Evolutionary conservation across 176 grass and related monocot genomes (phyloP), one percentile per base, ranked within the genome.

Genomic region (Ensete ventricosum): DNA sequence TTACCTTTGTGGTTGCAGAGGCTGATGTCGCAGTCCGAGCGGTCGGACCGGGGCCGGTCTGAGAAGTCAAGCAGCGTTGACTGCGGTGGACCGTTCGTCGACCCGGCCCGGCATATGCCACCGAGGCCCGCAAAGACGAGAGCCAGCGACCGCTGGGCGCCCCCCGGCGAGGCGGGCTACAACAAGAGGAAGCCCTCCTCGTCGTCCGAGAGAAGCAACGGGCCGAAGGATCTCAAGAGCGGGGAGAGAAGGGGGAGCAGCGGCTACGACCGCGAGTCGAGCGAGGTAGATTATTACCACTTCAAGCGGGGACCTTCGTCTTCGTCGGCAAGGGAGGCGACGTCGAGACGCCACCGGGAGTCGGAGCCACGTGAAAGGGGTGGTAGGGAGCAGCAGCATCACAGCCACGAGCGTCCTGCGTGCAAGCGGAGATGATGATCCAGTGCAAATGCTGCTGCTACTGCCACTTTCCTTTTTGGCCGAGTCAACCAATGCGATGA

Each of bases 241-340:
- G 43, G 48, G 12, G 65, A 48, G 21, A 77, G 75, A 73, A 81
- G 73, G 73, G 80, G 78, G 74, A 50, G 67, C 63, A 69, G 75
- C 12, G 71, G 53, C 73, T 24, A 50, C 53, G 64, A 29, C 24
- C 78, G 60, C 3, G 89, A 83, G 14, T 77, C 76, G 43, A 83
- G 83, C 74, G 90, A 98, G 22, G 96, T 84, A 73, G 91, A 99
- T 27, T 86, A 99, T 27, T 86, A 85, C 67, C 91, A 99, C 55
- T 99, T 95, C 81, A 99, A 99, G 88, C 74, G 96, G 62, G 78
- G 86, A 60, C 85, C 96, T 62, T 84, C 84, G 69, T 71, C 72
- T 11, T 69, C 67, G 66, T 76, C 59, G 74, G 49, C 74, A 69
- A 84, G 83, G 82, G 88, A 82, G 66, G 81, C 80, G 66, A 66